phyloP scores from a whole-genome alignment of 306 rosid species.

The Trichosanthes truncata region DNA sequence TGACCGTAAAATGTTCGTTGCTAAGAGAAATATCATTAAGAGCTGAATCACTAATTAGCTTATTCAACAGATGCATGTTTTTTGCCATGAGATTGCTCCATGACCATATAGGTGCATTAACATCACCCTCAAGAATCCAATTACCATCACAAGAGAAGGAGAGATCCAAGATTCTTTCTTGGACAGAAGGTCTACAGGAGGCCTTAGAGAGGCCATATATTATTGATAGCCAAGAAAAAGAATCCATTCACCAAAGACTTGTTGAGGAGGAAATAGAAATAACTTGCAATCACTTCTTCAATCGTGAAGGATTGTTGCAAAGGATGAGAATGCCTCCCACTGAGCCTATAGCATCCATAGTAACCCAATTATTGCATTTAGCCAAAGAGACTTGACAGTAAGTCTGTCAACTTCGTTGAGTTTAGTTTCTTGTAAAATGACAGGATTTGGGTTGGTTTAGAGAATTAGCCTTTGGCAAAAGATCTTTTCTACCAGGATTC shows the following conservation, averaged over 20 bases:
- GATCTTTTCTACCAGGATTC: not conserved
- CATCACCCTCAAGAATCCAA: too few species aligned
- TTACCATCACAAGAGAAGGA: too few species aligned
- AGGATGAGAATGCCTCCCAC: too few species aligned
- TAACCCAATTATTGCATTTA: not conserved
- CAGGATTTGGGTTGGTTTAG: not conserved
- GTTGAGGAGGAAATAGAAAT: not conserved
- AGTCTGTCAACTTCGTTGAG: not conserved
- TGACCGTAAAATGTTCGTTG: not conserved
- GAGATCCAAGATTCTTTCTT: too few species aligned
- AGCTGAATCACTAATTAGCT: not conserved
- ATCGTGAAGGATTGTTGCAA: too few species aligned
- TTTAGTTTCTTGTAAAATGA: not conserved
- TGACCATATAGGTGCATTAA: not conserved
- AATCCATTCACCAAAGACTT: not conserved
- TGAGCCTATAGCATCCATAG: not conserved
- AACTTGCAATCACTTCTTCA: not conserved
- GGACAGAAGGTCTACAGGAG: not conserved
- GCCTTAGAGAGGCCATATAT: not conserved
- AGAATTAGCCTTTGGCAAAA: not conserved
- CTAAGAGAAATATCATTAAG: not conserved
- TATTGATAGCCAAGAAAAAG: not conserved
- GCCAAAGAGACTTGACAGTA: not conserved
- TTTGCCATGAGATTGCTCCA: not conserved
- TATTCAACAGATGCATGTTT: not conserved